A percentile compares a stretch with the other conserved stretches of the same genome.
These are phyloP conservation scores for Protea cynaroides DNA, from an alignment of 164 flowering plant species.

Conservation along the genomic window DNA sequence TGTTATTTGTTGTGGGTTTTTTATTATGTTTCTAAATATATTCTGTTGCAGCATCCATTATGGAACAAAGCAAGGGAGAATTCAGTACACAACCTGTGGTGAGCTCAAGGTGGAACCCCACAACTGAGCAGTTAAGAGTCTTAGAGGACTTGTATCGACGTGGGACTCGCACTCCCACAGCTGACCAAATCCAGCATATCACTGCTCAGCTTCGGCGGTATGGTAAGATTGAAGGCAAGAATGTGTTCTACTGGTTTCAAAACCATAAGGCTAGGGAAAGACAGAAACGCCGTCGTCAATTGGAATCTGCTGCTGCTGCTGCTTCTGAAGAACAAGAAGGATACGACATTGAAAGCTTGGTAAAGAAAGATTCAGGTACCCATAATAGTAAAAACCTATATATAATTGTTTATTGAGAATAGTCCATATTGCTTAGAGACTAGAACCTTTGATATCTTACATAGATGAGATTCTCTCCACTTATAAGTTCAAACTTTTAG, in stretches of 20 bases:
- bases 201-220: conserved; percentile 68
- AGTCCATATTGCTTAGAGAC: no score
- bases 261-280: conserved; percentile 91
- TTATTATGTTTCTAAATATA: background rate
- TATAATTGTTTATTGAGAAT: no score
- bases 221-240: conserved; percentile 92
- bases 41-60: conserved; percentile 16
- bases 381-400: no score
- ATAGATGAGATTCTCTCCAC: no score
- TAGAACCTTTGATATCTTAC: no score
- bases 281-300: conserved; percentile 74
- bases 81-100: conserved; percentile 36
- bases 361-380: conserved; percentile 47
- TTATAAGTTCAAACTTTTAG: no score
- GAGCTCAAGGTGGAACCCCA: conserved; percentile 88
- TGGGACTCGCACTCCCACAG: conserved; percentile 77
- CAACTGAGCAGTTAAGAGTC: conserved; percentile 71
- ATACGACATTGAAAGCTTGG: conserved; percentile 17
- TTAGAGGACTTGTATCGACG: conserved; percentile 67
- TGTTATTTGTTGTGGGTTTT: background rate
- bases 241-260: conserved; percentile 95
- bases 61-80: conserved; percentile 48
- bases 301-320: conserved; percentile 20
- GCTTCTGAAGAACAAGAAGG: conserved; percentile 8
- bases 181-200: conserved; percentile 80